Percentiles rank a stretch among this genome's conserved stretches.
These are phyloP conservation scores for Candida glucosophila DNA, from an alignment of 1,139 yeast species.

Conservation along the genomic window DNA sequence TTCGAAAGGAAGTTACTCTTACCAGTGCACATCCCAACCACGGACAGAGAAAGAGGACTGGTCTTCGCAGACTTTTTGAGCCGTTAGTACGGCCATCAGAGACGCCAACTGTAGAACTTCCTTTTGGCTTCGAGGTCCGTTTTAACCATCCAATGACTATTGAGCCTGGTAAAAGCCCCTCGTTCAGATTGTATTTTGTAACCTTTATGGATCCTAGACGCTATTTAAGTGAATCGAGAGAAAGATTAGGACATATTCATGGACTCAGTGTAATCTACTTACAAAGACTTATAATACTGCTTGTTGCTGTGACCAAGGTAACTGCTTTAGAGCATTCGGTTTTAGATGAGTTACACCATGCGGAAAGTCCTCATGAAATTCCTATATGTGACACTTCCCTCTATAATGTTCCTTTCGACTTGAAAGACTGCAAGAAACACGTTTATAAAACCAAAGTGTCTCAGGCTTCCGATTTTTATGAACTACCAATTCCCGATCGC, in stretches of 20 bases:
- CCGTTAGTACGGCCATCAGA: background rate
- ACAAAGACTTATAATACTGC: conserved; percentile 27
- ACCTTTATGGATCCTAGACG: conserved; percentile 25
- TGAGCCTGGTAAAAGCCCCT: conserved; percentile 33
- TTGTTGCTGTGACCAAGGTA: conserved; percentile 21
- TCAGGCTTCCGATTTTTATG: conserved; percentile 18
- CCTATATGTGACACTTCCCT: conserved; percentile 23
- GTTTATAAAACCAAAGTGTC: conserved; percentile 15
- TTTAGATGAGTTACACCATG: conserved; percentile 19
- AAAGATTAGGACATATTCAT: conserved; percentile 31
- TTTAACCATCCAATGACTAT: conserved; percentile 38
- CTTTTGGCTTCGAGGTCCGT: conserved; percentile 38
- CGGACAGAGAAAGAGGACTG: too few relatives aligned
- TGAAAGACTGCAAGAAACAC: conserved; percentile 20
- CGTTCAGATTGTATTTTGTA: conserved; percentile 30
- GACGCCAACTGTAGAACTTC: conserved; percentile 20
- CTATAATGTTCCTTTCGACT: conserved; percentile 32
- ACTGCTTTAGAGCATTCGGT: conserved; percentile 28
- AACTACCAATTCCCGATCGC: conserved; percentile 38
- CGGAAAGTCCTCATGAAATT: conserved; percentile 18
- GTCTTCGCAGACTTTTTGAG: too few relatives aligned
- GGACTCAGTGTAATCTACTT: conserved; percentile 42
- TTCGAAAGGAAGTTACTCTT: too few relatives aligned
- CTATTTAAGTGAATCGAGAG: conserved; percentile 29
- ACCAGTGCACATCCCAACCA: too few relatives aligned